Conservation (phyloP, 768 basidiomycete genomes). For the Leccinum rimulosum region DNA sequence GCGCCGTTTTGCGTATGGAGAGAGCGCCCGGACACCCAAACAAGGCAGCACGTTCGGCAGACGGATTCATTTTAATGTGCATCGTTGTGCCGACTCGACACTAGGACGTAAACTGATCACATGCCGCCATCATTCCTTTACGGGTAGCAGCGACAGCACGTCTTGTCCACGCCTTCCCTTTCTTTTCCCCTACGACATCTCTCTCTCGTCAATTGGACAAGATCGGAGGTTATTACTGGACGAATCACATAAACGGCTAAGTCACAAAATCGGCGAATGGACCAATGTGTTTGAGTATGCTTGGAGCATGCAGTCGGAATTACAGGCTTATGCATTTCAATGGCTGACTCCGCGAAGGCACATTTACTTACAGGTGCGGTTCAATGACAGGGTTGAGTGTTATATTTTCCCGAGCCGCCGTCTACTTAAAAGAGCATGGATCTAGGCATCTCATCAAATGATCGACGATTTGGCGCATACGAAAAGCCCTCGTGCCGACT, state of each 20-base stretch:
- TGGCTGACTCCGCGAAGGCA: conserved; percentile 23
- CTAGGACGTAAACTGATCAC: conserved; percentile 26
- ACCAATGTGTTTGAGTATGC: conserved; percentile 5
- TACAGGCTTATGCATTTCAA: conserved; percentile 6
- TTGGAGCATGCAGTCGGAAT: conserved; percentile 13
- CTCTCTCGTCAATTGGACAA: neutral
- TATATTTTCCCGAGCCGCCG: conserved; percentile 16
- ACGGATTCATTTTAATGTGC: conserved; percentile 8
- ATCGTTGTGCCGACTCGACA: conserved; percentile 13
- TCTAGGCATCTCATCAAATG: conserved; percentile 23
- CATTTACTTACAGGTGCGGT: conserved; percentile 8
- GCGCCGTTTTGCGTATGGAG: conserved; percentile 11
- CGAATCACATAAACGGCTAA: neutral
- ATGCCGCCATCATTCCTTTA: conserved; percentile 22
- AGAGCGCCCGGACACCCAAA: conserved; percentile 1
- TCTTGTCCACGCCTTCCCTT: conserved; percentile 13
- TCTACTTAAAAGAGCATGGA: conserved; percentile 11
- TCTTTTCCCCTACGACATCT: neutral
- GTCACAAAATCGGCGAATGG: conserved; percentile 10
- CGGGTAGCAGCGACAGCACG: conserved; percentile 10
- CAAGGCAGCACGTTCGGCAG: conserved; percentile 10
- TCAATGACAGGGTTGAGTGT: conserved; percentile 17
- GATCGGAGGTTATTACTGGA: conserved; percentile 1
- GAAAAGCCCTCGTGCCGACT: conserved; percentile 11
- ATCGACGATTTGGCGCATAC: conserved; percentile 18